These are phyloP conservation scores for Hericium erinaceus DNA, from an alignment of 768 basidiomycete genomes.

Conservation along the genomic window DNA sequence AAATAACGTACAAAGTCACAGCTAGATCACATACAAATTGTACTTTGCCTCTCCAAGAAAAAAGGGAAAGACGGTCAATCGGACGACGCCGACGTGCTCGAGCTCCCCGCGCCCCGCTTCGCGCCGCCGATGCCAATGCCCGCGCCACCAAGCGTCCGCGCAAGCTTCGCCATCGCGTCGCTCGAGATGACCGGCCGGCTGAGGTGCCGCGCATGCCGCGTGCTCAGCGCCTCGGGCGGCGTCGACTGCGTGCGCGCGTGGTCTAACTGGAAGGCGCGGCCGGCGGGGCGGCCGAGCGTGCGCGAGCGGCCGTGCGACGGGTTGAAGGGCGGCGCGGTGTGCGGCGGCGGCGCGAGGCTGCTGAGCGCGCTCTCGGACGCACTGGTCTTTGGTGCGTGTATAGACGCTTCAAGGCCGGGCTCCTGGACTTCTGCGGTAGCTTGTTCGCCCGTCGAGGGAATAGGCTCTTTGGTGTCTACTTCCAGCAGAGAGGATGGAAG, in stretches of 20 bases:
- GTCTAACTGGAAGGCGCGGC: constrained; percentile 22
- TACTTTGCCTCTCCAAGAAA: not conserved
- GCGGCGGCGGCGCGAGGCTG: constrained; percentile 21
- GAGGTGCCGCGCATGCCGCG: constrained; percentile 33
- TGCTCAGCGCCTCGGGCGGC: constrained; percentile 33
- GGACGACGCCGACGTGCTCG: constrained; percentile 10
- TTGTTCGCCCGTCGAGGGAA: not conserved
- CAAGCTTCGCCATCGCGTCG: constrained; percentile 59
- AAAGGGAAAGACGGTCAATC: constrained; percentile 9
- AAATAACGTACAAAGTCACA: not conserved
- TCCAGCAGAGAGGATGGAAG: not conserved
- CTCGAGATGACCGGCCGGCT: constrained; percentile 64
- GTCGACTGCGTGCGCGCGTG: constrained; percentile 62
- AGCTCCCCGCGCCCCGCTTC: not conserved
- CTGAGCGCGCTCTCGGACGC: constrained; percentile 30
- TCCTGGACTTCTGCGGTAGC: not conserved
- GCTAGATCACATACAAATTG: not conserved
- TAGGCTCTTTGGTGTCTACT: not conserved
- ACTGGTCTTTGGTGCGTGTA: constrained; percentile 40
- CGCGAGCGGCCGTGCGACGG: constrained; percentile 46
- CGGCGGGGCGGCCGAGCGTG: constrained; percentile 37
- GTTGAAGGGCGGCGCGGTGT: constrained; percentile 21
- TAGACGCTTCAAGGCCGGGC: constrained; percentile 40
- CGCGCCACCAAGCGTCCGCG: constrained; percentile 45
- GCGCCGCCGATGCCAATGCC: not conserved